Percentiles rank a stretch among this genome's conserved stretches.
phyloP scores from a whole-genome alignment of 768 basidiomycete genomes.

The Boletus eberwhitei region DNA sequence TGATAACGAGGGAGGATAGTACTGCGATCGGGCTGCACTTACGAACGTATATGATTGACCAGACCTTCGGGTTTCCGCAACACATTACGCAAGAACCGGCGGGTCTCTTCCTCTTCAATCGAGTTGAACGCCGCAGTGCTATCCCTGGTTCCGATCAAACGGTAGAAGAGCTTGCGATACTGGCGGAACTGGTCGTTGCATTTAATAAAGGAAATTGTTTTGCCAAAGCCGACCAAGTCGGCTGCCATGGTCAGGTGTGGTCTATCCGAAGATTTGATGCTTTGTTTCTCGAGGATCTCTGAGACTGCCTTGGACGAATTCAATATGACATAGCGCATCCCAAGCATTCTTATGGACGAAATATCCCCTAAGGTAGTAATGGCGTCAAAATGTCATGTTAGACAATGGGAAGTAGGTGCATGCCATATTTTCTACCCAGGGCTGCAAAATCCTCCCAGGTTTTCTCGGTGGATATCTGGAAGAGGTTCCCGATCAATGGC shows the following conservation, averaged over 20 bases:
- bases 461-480: constrained; percentile 49
- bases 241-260: constrained; percentile 15
- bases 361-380: constrained; percentile 25
- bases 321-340: constrained; percentile 48
- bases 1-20: background rate
- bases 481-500: constrained; percentile 51
- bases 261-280: constrained; percentile 45
- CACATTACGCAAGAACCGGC: constrained; percentile 18
- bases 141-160: constrained; percentile 11
- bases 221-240: constrained; percentile 20
- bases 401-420: constrained; percentile 2
- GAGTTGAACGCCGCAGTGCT: constrained; percentile 8
- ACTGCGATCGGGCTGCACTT: background rate
- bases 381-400: background rate
- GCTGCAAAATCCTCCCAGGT: constrained; percentile 52
- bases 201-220: constrained; percentile 5
- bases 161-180: constrained; percentile 14
- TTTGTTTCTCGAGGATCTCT: constrained; percentile 53
- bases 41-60: constrained; percentile 21
- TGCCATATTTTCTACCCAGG: constrained; percentile 54
- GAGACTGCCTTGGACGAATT: constrained; percentile 44
- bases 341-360: constrained; percentile 31
- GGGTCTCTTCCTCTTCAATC: constrained; percentile 20
- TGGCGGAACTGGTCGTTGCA: constrained; percentile 13
- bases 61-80: constrained; percentile 13